Evolutionary conservation across 1,284 basidiomycete species (phyloP), one percentile per base, ranked within the genome.

Genomic region (Ganoderma leucocontextum): DNA sequence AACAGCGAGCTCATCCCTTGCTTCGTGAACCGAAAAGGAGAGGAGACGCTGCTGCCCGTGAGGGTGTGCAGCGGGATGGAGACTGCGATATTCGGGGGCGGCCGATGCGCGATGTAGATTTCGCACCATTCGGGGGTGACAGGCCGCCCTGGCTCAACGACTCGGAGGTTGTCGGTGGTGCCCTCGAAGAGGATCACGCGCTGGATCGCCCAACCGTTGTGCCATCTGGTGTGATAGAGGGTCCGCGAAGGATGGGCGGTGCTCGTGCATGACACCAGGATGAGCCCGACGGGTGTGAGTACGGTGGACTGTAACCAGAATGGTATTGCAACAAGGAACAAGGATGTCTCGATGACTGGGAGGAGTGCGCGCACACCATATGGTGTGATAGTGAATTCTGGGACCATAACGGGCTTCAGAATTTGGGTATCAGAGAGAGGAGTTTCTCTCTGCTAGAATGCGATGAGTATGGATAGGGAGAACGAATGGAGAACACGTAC

Each of bases 361-460:
- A 62, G 15, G 60, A 35, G 25, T 9, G 60, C 42, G 41, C 22
- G 60, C 22, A 62, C 44, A 13, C 60, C 60, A n/a, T 62, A 62
- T 6, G 61, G 61, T 1, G 61, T 62, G 47, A 49, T 62, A 2
- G 61, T 62, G n/a, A 62, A 62, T 36, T 41, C 42, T 0, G 61
- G 61, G 22, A 42, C n/a, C 13, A 15, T 15, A 8, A 13, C 29
- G 6, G 25, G 2, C 12, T 33, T 33, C 15, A 10, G 13, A 29
- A 3, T 47, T 22, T 7, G 9, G 4, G 3, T 3, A 47, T 47
- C n/a, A 9, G n/a, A 4, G 1, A 17, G 4, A 17, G 15, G 52
- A 49, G 8, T 2, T 59, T 9, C 57, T 39, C 19, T 12, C 42
- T 62, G 17, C 33, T 19, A 19, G 33, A 36, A 17, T 4, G 12